phyloP scores from a whole-genome alignment of 176 grass and related monocot species.

The Pontederia paniculata region DNA sequence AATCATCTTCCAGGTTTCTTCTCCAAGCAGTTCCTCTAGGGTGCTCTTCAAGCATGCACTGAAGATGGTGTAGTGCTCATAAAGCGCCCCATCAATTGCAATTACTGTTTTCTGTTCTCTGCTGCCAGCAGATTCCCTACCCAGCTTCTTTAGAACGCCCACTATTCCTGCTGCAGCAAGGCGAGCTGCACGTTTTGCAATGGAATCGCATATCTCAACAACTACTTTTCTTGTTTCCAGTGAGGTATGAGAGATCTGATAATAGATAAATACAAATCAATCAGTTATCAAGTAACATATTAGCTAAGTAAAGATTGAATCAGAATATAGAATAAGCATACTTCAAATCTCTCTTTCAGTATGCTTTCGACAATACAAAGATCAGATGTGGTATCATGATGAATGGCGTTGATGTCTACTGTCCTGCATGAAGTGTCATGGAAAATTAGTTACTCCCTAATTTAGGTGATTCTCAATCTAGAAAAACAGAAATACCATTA shows the following conservation, averaged over 20 bases:
- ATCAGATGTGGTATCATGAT: conserved; percentile 7
- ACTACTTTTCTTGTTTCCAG: conserved; percentile 8
- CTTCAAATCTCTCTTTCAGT: conserved; percentile 9
- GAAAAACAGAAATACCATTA: too few relatives aligned
- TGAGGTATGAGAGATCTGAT: neutral
- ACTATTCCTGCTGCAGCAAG: conserved; percentile 17
- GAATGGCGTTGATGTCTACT: neutral
- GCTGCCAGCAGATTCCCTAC: neutral
- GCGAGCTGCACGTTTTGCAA: neutral
- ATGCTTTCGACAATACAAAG: conserved; percentile 1
- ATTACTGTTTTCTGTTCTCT: neutral
- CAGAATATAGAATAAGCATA: neutral
- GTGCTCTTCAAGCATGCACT: conserved; percentile 2
- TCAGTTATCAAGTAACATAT: neutral
- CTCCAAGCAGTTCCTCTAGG: conserved; percentile 8
- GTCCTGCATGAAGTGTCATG: neutral
- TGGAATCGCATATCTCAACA: neutral
- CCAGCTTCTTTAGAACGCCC: conserved; percentile 11
- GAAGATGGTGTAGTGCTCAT: conserved; percentile 4
- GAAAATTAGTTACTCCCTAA: too few relatives aligned
- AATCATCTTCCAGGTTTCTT: neutral
- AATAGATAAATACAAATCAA: neutral
- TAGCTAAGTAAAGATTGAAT: too few relatives aligned
- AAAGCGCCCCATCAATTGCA: conserved; percentile 4
- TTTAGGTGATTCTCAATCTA: too few relatives aligned